Evolutionary conservation across 306 rosid genomes (phyloP), one percentile per base, ranked within the genome.

Genomic region (Benincasa hispida): DNA sequence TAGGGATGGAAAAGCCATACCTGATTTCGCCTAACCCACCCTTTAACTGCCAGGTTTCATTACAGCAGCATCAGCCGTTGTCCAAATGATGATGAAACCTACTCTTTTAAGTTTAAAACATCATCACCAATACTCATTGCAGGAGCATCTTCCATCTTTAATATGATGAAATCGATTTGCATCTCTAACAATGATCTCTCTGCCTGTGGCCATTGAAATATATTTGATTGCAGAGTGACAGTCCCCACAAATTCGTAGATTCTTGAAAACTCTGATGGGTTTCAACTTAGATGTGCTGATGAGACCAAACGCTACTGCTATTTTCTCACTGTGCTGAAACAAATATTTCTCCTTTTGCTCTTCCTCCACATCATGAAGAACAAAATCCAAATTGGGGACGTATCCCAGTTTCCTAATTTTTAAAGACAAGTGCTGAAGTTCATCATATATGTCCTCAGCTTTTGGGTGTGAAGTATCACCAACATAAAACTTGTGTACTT

Each of bases 321-420:
- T 80, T 87, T 87, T 89, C 81, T 89, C 91, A 76, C 91, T 86
- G 65, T 89, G 93, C 42, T 89, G 91, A 81, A 87, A 87, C 65
- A 89, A 84, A 78, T 75, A 84, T 27, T 82, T 90, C 61, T 85
- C 91, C 82, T 89, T 89, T 35, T 72, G 88, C 42, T 87, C 88
- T 57, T 89, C 91, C 80, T 87, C 89, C 79, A 89, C 89, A 54
- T 87, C 91, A 76, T 89, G 91, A 82, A 89, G 91, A 63, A 87
- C 93, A 79, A 87, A 87, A 76, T 83, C 86, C 45, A 88, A 84
- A 65, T 87, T 67, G 11, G 91, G 91, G 69, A 81, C 79, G 84
- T 89, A 87, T 27, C 93, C 91, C 77, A 82, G 6, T 10, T 80
- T 82, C 81, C 83, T 87, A 74, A 89, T 89, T 59, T 83, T 78